Evolutionary conservation across 2,329 filamentous ascomycete genomes (phyloP).

Genomic region (Neofusicoccum ribis): DNA sequence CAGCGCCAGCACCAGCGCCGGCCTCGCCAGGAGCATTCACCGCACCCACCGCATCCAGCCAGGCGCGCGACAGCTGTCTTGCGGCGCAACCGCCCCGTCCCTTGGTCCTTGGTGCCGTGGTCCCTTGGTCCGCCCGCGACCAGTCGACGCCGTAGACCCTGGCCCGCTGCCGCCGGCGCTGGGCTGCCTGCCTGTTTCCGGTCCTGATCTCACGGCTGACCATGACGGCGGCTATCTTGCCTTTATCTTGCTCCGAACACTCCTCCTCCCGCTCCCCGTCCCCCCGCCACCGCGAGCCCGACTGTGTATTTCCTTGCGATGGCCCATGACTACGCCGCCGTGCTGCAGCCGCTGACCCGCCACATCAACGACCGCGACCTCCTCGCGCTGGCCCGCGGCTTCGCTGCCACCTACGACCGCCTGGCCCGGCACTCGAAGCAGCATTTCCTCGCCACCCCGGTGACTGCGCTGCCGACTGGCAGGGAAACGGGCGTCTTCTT

Average conservation of each 20-base stretch:
- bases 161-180: no score
- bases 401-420: conserved; percentile 36
- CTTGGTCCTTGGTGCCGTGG: no score
- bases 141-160: no score
- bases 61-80: no score
- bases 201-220: not conserved
- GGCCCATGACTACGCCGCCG: not conserved
- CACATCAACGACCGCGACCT: conserved; percentile 34
- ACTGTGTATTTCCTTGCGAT: not conserved
- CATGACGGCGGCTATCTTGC: not conserved
- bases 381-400: conserved; percentile 35
- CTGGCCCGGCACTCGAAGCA: conserved; percentile 38
- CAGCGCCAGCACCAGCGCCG: no score
- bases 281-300: no score
- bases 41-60: no score
- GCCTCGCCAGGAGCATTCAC: no score
- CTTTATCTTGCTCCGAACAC: conserved; percentile 4
- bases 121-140: no score
- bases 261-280: not conserved
- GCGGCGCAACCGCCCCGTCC: no score
- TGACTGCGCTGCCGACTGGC: conserved; percentile 49
- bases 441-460: conserved; percentile 43
- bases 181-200: no score
- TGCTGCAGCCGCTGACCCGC: conserved; percentile 33
- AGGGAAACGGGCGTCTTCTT: conserved; percentile 63